Evolutionary conservation across 73 alveolate species (phyloP), one percentile per base, ranked within the genome.

Genomic region (Paramecium tetraurelia): DNA sequence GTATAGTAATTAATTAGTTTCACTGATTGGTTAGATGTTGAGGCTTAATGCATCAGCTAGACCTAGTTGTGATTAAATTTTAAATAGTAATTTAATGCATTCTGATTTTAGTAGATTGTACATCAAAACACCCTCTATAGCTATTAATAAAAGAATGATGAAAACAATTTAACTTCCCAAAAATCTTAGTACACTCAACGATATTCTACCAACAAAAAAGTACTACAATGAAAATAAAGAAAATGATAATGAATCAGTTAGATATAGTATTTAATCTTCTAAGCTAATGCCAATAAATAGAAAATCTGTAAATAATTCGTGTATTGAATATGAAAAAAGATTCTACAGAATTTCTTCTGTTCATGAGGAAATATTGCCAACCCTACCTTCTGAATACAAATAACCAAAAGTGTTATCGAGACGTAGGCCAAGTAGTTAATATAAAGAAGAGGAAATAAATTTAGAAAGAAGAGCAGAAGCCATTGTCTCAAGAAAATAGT

Each of bases 1-100:
- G 58, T 83, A 85, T 48, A 93, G 86, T 85, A 85, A 96, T 84
- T 68, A 95, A 38, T 97, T 95, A 50, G 70, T 94, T 41, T 69
- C 86, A 24, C 72, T 88, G 16, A 95, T 96, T 58, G 59, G 93
- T 14, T 48, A 94, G 16, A 92, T 93, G 93, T 92, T 95, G 21
- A 86, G 44, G 40, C 46, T 86, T 16, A 59, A 44, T 59, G 59
- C 93, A 59, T 59, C 75, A n/a, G 20, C 63, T 14, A 36, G 93
- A 9, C 93, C 93, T 14, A 59, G 86, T 31, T 86, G 93, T 18
- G 93, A 86, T 33, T 33, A 86, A 35, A 86, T 86, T 27, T 59
- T 86, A 22, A 59, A 63, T 53, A 58, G 58, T 63, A 20, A 40
- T 59, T 63, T 86, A 68, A 27, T 33, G 38, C 9, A 59, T 43